Percentiles rank a stretch among this genome's conserved stretches.
phyloP scores from a whole-genome alignment of 345 rosid genomes.

The Lumnitzera littorea region DNA sequence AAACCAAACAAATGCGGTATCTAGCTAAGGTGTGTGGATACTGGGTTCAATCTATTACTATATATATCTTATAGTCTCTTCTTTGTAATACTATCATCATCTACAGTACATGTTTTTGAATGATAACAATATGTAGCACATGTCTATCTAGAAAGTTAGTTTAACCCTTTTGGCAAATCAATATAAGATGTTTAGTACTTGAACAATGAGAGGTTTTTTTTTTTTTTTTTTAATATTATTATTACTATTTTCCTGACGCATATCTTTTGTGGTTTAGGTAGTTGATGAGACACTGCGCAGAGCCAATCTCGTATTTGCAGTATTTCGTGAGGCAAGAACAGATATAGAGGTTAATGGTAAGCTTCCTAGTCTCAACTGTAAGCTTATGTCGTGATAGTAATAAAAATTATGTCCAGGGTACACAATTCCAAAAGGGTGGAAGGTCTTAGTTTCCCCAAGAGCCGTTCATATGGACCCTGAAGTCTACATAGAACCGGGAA shows the following conservation, averaged over 20 bases:
- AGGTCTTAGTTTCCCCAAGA: conserved; percentile 14
- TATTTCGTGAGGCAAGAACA: conserved; percentile 41
- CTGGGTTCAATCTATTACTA: neutral
- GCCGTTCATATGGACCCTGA: conserved; percentile 17
- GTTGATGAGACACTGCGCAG: conserved; percentile 50
- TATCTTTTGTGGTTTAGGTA: conserved; percentile 19
- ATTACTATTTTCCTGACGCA: no score
- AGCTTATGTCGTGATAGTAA: no score
- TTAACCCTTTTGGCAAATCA: no score
- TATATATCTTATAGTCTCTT: no score
- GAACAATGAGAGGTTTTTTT: no score
- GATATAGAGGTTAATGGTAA: conserved; percentile 37
- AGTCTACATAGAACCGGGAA: conserved; percentile 3
- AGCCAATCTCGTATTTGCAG: conserved; percentile 33
- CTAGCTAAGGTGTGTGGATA: conserved; percentile 25
- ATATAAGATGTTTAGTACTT: no score
- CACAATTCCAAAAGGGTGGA: conserved; percentile 23
- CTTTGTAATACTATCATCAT: neutral
- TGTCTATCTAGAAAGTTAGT: no score
- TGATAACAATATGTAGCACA: neutral
- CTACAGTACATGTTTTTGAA: neutral
- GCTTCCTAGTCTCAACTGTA: conserved; percentile 3
- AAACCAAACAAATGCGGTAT: conserved; percentile 35
- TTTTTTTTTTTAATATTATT: no score
- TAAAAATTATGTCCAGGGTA: conserved; percentile 14